These are phyloP conservation scores for Aspergillus eucalypticola DNA, from an alignment of 2,329 filamentous ascomycete species.

Conservation along the genomic window DNA sequence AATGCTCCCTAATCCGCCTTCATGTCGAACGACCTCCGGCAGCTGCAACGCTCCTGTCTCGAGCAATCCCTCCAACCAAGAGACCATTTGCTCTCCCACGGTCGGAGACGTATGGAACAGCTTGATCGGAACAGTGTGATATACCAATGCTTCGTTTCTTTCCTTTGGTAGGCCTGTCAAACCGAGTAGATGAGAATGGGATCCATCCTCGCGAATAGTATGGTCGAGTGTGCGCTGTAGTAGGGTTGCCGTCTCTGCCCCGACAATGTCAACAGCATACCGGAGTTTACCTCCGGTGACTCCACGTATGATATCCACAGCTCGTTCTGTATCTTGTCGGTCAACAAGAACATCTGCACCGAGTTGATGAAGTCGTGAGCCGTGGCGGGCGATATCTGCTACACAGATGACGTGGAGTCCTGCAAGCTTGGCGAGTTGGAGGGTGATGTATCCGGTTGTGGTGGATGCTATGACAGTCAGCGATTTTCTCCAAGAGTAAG, in stretches of 20 bases:
- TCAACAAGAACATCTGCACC: conserved; percentile 68
- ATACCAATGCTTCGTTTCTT: conserved; percentile 47
- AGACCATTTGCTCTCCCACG: conserved; percentile 63
- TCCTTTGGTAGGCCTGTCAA: conserved; percentile 67
- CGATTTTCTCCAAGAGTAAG: too few species aligned
- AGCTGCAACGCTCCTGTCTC: conserved; percentile 54
- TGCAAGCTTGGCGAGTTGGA: conserved; percentile 67
- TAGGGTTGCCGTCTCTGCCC: conserved; percentile 62
- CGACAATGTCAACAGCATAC: conserved; percentile 69
- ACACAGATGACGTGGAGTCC: conserved; percentile 67
- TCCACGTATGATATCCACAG: conserved; percentile 63
- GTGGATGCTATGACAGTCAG: conserved; percentile 56
- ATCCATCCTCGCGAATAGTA: conserved; percentile 14
- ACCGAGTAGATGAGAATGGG: conserved; percentile 62
- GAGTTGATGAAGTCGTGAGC: conserved; percentile 55
- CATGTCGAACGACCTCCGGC: conserved; percentile 66
- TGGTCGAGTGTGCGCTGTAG: conserved; percentile 56
- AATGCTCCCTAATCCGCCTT: conserved; percentile 65
- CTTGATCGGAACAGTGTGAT: conserved; percentile 73
- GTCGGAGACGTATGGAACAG: conserved; percentile 68
- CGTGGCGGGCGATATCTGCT: conserved; percentile 68
- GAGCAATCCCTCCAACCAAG: conserved; percentile 69
- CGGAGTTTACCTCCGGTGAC: conserved; percentile 60
- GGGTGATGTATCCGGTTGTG: conserved; percentile 65
- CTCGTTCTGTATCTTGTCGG: conserved; percentile 64